Conservation (phyloP, 2,329 filamentous ascomycete species). For the Cytospora piceae region DNA sequence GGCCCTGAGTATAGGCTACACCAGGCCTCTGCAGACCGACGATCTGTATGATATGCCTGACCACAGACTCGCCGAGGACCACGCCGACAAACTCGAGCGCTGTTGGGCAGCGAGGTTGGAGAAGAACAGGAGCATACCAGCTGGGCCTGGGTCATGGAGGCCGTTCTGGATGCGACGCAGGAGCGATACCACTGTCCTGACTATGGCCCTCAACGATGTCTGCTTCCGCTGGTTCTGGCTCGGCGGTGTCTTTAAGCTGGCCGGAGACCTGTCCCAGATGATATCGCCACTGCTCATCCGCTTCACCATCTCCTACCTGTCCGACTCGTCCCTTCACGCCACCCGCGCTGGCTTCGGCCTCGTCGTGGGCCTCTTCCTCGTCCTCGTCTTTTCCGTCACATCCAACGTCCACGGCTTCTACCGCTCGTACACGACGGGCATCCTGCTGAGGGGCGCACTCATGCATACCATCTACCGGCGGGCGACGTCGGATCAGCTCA, state of each 20-base stretch:
- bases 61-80: slow-evolving; percentile 27
- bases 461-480: slow-evolving; percentile 34
- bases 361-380: slow-evolving; percentile 34
- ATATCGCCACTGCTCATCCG: slow-evolving; percentile 36
- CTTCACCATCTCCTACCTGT: slow-evolving; percentile 33
- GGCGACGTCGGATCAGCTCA: slow-evolving; percentile 33
- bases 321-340: slow-evolving; percentile 33
- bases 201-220: slow-evolving; percentile 38
- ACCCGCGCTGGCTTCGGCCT: slow-evolving; percentile 34
- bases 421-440: slow-evolving; percentile 32
- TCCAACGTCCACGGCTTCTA: slow-evolving; percentile 38
- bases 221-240: slow-evolving; percentile 40
- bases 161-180: slow-evolving; percentile 37
- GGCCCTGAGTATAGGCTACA: slow-evolving; percentile 33
- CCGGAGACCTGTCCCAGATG: slow-evolving; percentile 36
- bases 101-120: slow-evolving; percentile 32
- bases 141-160: slow-evolving; percentile 19
- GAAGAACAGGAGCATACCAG: slow-evolving; percentile 23
- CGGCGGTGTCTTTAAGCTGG: slow-evolving; percentile 36
- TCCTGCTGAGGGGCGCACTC: slow-evolving; percentile 32
- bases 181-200: slow-evolving; percentile 35
- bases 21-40: slow-evolving; percentile 33
- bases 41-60: slow-evolving; percentile 32
- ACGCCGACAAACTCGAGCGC: slow-evolving; percentile 34
- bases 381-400: slow-evolving; percentile 36